Evolutionary conservation across 306 rosid genomes (phyloP).

Genomic region (Morella rubra): DNA sequence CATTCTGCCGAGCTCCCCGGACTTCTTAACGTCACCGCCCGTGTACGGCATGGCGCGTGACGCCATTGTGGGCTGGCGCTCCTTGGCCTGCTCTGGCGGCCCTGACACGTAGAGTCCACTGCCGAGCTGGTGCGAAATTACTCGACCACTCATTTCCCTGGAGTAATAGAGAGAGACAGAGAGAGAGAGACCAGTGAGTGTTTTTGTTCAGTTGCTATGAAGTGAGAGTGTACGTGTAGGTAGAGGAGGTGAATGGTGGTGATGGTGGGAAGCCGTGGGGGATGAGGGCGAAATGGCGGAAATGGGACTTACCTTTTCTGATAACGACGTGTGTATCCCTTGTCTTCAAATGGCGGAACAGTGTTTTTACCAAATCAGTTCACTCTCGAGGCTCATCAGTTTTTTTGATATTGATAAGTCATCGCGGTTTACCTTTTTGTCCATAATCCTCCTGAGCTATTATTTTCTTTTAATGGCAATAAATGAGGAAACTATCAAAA

Average conservation of each 20-base stretch:
- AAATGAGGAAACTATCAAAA: no score
- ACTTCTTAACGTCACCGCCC: slow-evolving; percentile 93
- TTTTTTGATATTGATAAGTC: no score
- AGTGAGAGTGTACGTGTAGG: slow-evolving; percentile 10
- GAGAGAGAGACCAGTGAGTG: slow-evolving; percentile 1
- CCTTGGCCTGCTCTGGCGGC: slow-evolving; percentile 77
- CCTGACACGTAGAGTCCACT: slow-evolving; percentile 92
- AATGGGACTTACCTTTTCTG: slow-evolving; percentile 34
- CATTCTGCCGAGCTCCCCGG: slow-evolving; percentile 93
- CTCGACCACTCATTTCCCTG: slow-evolving; percentile 57
- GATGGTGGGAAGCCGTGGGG: slow-evolving; percentile 25
- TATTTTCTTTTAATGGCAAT: no score
- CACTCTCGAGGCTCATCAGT: no score
- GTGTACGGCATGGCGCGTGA: slow-evolving; percentile 89
- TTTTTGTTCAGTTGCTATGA: slow-evolving; percentile 7
- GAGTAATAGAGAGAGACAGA: background rate
- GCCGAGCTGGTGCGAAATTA: slow-evolving; percentile 90
- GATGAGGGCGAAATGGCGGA: slow-evolving; percentile 40
- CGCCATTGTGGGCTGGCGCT: slow-evolving; percentile 77
- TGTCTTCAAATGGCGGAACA: no score
- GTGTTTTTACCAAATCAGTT: no score
- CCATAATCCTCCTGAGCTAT: no score
- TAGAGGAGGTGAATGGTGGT: slow-evolving; percentile 20
- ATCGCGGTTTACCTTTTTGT: no score
- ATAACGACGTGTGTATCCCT: slow-evolving; percentile 45